These are phyloP conservation scores for Termitomyces sp. DNA, from an alignment of 768 basidiomycete species.

Conservation along the genomic window DNA sequence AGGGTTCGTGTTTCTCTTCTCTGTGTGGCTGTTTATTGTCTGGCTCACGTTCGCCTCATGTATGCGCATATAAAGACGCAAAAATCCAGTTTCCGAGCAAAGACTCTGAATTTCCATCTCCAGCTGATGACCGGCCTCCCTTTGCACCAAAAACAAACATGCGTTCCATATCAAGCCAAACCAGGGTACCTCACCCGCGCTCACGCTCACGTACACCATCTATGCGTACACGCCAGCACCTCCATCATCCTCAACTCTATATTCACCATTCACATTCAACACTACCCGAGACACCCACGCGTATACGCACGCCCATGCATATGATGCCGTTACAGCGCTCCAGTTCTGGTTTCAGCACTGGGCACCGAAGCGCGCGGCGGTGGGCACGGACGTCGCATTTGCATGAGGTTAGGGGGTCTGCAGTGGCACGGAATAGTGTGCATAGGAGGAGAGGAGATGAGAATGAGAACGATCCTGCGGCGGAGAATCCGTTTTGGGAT, in stretches of 20 bases:
- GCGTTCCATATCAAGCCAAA: slow-evolving; percentile 5
- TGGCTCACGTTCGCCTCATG: not conserved
- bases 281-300: slow-evolving; percentile 22
- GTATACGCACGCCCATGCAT: slow-evolving; percentile 25
- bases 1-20: slow-evolving; percentile 1
- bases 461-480: slow-evolving; percentile 7
- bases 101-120: not conserved
- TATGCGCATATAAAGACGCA: slow-evolving; percentile 1
- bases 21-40: not conserved
- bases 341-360: not conserved
- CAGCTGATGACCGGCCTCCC: not conserved
- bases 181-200: slow-evolving; percentile 2
- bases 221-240: slow-evolving; percentile 17
- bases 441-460: not conserved
- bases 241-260: slow-evolving; percentile 9
- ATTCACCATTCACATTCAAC: not conserved
- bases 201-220: slow-evolving; percentile 28
- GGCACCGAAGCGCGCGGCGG: slow-evolving; percentile 43
- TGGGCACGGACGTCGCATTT: slow-evolving; percentile 69
- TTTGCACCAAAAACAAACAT: not conserved
- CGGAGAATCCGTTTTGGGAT: slow-evolving; percentile 11
- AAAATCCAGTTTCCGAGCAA: slow-evolving; percentile 14
- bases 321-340: slow-evolving; percentile 10
- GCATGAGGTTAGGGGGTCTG: slow-evolving; percentile 46
- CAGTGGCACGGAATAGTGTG: not conserved